Conservation (phyloP, 345 rosid species). For the Eucalyptus shirleyi region DNA sequence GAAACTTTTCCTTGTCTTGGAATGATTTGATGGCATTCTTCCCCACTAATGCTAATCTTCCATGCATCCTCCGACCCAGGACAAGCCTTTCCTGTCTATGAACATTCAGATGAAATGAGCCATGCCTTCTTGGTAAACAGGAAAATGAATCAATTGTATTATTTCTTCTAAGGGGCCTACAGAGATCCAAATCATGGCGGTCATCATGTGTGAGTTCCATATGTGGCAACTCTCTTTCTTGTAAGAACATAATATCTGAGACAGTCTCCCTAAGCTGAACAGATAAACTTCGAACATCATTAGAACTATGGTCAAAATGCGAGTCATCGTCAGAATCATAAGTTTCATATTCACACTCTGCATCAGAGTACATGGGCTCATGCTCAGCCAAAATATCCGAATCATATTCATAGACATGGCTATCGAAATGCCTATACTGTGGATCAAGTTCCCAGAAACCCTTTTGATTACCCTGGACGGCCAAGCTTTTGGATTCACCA, state of each 20-base stretch:
- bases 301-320: slow-evolving; percentile 5
- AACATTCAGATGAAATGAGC: slow-evolving; percentile 1
- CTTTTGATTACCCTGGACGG: slow-evolving; percentile 16
- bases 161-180: slow-evolving; percentile 14
- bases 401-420: slow-evolving; percentile 11
- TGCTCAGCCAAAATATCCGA: slow-evolving; percentile 9
- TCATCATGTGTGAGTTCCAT: background rate
- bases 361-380: slow-evolving; percentile 8
- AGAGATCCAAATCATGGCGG: slow-evolving; percentile 14
- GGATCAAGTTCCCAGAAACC: slow-evolving; percentile 1
- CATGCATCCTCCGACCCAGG: background rate
- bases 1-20: slow-evolving; percentile 1
- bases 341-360: background rate
- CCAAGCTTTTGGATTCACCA: slow-evolving; percentile 19
- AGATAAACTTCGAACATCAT: background rate
- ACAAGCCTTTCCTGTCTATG: slow-evolving; percentile 2
- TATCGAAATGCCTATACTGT: background rate
- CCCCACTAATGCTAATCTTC: slow-evolving; percentile 15
- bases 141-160: slow-evolving; percentile 2
- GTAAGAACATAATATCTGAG: slow-evolving; percentile 2
- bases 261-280: slow-evolving; percentile 3
- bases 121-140: slow-evolving; percentile 8
- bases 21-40: slow-evolving; percentile 4
- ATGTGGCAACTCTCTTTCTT: slow-evolving; percentile 15
- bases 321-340: slow-evolving; percentile 2